Evolutionary conservation across 306 rosid genomes (phyloP).

Genomic region (Datisca glomerata): DNA sequence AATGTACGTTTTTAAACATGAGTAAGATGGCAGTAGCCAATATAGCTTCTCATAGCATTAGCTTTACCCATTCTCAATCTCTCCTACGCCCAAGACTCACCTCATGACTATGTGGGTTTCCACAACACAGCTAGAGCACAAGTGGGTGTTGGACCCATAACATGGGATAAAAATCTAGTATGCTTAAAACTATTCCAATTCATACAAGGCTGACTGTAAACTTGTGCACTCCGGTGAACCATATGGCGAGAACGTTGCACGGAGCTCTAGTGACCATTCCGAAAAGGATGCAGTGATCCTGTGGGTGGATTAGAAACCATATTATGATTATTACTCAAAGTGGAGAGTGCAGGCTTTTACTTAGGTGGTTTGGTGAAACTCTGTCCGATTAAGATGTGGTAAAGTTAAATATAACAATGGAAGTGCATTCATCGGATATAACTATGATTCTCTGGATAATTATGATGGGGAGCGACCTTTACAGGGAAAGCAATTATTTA

Average conservation of each 20-base stretch:
- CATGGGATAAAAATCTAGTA: slow-evolving; percentile 14
- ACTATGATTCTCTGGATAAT: slow-evolving; percentile 15
- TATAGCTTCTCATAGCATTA: too few species aligned
- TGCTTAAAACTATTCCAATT: slow-evolving; percentile 14
- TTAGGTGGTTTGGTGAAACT: slow-evolving; percentile 17
- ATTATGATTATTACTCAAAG: slow-evolving; percentile 7
- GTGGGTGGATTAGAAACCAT: slow-evolving; percentile 22
- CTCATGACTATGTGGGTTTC: slow-evolving; percentile 9
- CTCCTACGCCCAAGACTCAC: slow-evolving; percentile 14
- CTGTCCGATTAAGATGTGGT: slow-evolving; percentile 26
- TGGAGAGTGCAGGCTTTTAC: slow-evolving; percentile 23
- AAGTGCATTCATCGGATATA: slow-evolving; percentile 13
- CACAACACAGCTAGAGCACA: slow-evolving; percentile 19
- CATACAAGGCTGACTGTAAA: slow-evolving; percentile 5
- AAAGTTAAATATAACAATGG: slow-evolving; percentile 18
- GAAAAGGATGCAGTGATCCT: slow-evolving; percentile 7
- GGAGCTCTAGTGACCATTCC: slow-evolving; percentile 1
- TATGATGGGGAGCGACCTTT: slow-evolving; percentile 8
- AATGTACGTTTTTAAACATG: too few species aligned
- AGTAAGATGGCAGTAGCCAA: too few species aligned
- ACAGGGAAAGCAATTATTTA: too few species aligned
- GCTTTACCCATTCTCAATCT: too few species aligned
- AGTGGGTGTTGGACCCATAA: not conserved
- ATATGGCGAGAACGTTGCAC: slow-evolving; percentile 22
- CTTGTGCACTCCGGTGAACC: slow-evolving; percentile 24